Evolutionary conservation across 495 filamentous ascomycete genomes (phyloP).

Genomic region (Penicillium maclennaniae): DNA sequence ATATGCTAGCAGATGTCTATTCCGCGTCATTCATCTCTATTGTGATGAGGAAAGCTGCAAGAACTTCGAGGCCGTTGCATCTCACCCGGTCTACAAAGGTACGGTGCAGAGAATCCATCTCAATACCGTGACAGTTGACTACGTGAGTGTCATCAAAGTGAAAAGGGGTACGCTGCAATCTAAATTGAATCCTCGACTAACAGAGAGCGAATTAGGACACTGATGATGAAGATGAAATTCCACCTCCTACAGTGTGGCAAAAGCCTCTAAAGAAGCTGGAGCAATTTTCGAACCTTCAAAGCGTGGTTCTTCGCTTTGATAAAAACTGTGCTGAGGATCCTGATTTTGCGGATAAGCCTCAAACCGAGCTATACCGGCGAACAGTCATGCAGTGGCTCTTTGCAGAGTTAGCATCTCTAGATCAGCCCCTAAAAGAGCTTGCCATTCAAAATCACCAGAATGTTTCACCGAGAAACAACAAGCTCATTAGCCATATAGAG

Average conservation of each 20-base stretch:
- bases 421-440: slow-evolving; percentile 12
- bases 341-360: neutral
- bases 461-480: slow-evolving; percentile 4
- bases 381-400: slow-evolving; percentile 10
- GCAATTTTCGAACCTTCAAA: slow-evolving; percentile 15
- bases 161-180: neutral
- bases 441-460: slow-evolving; percentile 20
- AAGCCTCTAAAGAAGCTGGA: slow-evolving; percentile 4
- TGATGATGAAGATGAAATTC: slow-evolving; percentile 7
- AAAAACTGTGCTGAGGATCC: slow-evolving; percentile 5
- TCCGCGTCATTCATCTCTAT: neutral
- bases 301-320: slow-evolving; percentile 19
- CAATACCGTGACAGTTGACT: neutral
- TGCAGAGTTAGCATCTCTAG: slow-evolving; percentile 4
- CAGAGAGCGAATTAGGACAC: neutral
- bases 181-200: neutral
- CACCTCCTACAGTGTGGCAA: slow-evolving; percentile 2
- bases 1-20: neutral
- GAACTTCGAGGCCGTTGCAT: neutral
- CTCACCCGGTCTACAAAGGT: neutral
- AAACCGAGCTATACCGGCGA: slow-evolving; percentile 9
- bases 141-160: neutral
- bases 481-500: neutral
- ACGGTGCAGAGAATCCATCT: neutral
- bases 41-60: neutral